These are phyloP conservation scores for Monosporascus sp. DNA, from an alignment of 2,329 filamentous ascomycete genomes.

Conservation along the genomic window DNA sequence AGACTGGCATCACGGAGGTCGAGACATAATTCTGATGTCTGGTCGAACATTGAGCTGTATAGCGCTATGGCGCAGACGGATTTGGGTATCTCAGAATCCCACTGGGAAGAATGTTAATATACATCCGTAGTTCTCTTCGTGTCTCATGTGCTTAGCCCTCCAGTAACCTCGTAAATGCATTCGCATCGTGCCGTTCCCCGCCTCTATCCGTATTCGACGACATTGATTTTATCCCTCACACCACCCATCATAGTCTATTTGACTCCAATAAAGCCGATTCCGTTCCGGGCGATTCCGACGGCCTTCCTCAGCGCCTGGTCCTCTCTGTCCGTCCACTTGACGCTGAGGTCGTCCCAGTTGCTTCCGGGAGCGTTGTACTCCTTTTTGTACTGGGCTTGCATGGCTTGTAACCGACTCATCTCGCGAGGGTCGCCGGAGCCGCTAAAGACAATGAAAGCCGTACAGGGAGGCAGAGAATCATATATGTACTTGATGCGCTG, in stretches of 20 bases:
- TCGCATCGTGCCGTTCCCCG: neutral
- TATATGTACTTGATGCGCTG: slow-evolving; percentile 50
- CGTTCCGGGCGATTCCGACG: slow-evolving; percentile 50
- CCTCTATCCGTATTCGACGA: neutral
- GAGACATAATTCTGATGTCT: neutral
- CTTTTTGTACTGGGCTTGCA: slow-evolving; percentile 55
- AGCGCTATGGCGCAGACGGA: neutral
- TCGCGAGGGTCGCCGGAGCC: slow-evolving; percentile 64
- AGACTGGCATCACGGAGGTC: neutral
- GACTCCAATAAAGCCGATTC: slow-evolving; percentile 59
- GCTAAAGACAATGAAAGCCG: slow-evolving; percentile 58
- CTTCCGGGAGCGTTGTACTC: slow-evolving; percentile 59
- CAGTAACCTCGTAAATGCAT: neutral
- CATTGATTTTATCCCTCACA: neutral
- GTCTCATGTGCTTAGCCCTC: neutral
- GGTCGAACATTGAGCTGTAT: neutral
- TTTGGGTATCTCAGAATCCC: neutral
- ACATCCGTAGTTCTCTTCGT: neutral
- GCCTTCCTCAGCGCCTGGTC: slow-evolving; percentile 57
- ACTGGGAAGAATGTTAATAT: neutral
- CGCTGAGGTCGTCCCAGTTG: slow-evolving; percentile 62
- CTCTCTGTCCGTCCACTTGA: slow-evolving; percentile 63
- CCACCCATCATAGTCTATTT: slow-evolving; percentile 38
- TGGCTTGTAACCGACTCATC: slow-evolving; percentile 55
- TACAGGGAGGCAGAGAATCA: slow-evolving; percentile 56